Base-by-base conservation (phyloP, 495 filamentous ascomycete species). In the Aspergillus conjunctus region DNA sequence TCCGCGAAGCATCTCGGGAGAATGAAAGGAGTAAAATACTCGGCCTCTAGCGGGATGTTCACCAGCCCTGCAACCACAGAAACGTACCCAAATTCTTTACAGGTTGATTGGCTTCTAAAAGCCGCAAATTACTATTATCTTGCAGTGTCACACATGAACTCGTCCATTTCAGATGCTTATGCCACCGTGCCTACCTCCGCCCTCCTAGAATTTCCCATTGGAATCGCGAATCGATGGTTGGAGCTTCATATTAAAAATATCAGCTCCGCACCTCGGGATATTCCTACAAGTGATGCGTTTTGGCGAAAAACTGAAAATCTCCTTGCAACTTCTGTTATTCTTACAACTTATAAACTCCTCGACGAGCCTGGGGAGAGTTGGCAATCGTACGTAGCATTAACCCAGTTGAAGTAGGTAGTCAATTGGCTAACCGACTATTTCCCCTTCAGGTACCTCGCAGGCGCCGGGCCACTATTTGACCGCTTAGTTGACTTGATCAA, bases 81-180 rank as follows among this genome's bases (percentile, higher is more conserved):
- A 59, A 63, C 55, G 7, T 80, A 80, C 50, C 75, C 74, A 9
- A 77, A 77, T 58, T 53, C 71, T 0, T 56, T 60, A 11, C 61
- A 73, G 17, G 71, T 73, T 5, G 76, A 80, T 39, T 80, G 77
- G 77, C 72, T 70, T 30, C 66, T 77, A 31, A 80, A 80, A 50
- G 74, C 71, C 15, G 70, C 71, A 26, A 78, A 77, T 49, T 80
- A 80, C 53, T 76, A 74, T 58, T 78, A 75, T 31, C 63, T 79
- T 41, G 68, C 74, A 7, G 62, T 66, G 30, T 70, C 69, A 6
- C 61, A 68, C 22, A 65, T 79, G 52, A 73, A 69, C 26, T 63
- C 58, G 5, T 55, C 51, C 14, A 67, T 70, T 3, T 73, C 72
- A 1, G 73, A 72, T 46, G 62, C 64, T n/a, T 79, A 77, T 51